These are phyloP conservation scores for Coffea eugenioides DNA, from an alignment of 257 asterid species.

Conservation along the genomic window DNA sequence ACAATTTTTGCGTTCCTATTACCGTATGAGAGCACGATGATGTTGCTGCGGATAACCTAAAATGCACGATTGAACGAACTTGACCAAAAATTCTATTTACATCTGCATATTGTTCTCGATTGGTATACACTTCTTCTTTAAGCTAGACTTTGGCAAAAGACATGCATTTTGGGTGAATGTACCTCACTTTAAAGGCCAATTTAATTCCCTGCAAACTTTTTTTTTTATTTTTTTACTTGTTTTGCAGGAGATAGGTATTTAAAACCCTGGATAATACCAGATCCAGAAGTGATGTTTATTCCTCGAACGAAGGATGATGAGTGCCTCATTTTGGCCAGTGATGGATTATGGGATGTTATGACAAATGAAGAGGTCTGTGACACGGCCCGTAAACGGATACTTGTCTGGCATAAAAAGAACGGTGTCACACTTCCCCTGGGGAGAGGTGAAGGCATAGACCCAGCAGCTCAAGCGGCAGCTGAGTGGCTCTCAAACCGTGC, in stretches of 20 bases:
- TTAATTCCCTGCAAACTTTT: neutral
- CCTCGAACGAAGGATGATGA: slow-evolving; percentile 74
- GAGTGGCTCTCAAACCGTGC: slow-evolving; percentile 84
- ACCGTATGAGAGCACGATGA: neutral
- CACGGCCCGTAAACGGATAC: slow-evolving; percentile 72
- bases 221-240: neutral
- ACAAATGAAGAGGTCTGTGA: slow-evolving; percentile 85
- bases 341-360: slow-evolving; percentile 96
- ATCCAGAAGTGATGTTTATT: slow-evolving; percentile 76
- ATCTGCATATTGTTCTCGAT: neutral
- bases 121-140: neutral
- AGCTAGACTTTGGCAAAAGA: neutral
- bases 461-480: slow-evolving; percentile 94
- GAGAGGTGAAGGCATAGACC: slow-evolving; percentile 82
- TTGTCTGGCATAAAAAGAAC: slow-evolving; percentile 71
- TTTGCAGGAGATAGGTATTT: slow-evolving; percentile 82
- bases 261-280: slow-evolving; percentile 88
- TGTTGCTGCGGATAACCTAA: neutral
- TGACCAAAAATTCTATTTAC: neutral
- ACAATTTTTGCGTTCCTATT: neutral
- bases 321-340: slow-evolving; percentile 85
- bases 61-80: neutral
- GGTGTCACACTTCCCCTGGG: slow-evolving; percentile 37
- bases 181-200: neutral
- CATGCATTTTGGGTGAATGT: neutral